Percentiles rank a stretch among this genome's conserved stretches.
phyloP scores from a whole-genome alignment of 768 basidiomycete species.

The Tulasnella calospora region DNA sequence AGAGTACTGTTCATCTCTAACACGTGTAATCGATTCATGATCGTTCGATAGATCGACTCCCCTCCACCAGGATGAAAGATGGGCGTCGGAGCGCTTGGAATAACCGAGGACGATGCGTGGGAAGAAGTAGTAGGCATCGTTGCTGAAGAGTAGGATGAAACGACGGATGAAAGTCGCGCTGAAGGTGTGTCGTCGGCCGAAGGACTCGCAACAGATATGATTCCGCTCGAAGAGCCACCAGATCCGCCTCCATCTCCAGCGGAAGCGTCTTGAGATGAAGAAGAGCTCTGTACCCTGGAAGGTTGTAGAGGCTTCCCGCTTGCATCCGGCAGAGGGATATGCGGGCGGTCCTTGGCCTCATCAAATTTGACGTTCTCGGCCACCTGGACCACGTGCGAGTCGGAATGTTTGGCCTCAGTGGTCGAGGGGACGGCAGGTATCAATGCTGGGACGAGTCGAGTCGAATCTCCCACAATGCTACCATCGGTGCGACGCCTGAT shows the following conservation, averaged over 20 bases:
- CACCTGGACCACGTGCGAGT: background rate
- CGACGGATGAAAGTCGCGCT: conserved; percentile 5
- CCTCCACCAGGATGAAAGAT: conserved; percentile 38
- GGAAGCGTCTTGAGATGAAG: background rate
- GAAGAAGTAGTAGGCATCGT: background rate
- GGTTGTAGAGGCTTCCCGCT: background rate
- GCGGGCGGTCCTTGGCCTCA: background rate
- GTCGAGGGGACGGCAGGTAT: background rate
- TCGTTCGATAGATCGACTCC: conserved; percentile 93
- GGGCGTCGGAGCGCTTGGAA: conserved; percentile 29
- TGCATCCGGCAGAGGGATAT: background rate
- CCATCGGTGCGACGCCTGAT: background rate
- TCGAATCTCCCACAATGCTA: background rate
- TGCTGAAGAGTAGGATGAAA: conserved; percentile 9
- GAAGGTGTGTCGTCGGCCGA: background rate
- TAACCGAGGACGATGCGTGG: conserved; percentile 8
- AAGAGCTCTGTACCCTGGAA: background rate
- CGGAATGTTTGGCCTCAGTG: background rate
- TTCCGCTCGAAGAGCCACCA: background rate
- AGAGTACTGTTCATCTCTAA: conserved; percentile 86
- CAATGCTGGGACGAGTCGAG: background rate
- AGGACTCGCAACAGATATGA: background rate
- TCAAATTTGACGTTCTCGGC: background rate
- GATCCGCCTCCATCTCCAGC: background rate
- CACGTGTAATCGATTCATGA: conserved; percentile 84